A percentile compares a stretch with the other conserved stretches of the same genome.
Conservation (phyloP, 2,329 filamentous ascomycete genomes). For the Exophiala spinifera region DNA sequence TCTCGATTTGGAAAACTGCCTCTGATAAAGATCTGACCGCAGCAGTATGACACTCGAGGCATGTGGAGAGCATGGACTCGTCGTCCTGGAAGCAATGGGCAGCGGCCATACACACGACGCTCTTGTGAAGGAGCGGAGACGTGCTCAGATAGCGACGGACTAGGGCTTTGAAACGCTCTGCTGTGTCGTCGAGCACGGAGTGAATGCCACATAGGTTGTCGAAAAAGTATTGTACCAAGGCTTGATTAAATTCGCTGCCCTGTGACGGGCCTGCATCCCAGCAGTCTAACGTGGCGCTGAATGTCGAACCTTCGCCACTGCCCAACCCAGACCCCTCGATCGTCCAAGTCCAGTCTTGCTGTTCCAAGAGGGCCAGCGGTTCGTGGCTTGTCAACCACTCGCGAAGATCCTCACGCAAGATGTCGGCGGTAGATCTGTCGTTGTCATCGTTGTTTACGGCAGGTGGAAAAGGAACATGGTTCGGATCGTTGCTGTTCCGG, state of each 20-base stretch:
- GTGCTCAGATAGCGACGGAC: slow-evolving; percentile 15
- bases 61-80: slow-evolving; percentile 15
- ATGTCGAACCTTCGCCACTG: slow-evolving; percentile 10
- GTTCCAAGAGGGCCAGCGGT: slow-evolving; percentile 14
- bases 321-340: slow-evolving; percentile 4
- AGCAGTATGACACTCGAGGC: slow-evolving; percentile 13
- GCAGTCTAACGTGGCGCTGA: slow-evolving; percentile 4
- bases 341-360: slow-evolving; percentile 19
- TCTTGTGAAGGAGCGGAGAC: slow-evolving; percentile 15
- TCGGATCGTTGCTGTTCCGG: not conserved
- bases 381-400: slow-evolving; percentile 17
- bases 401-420: slow-evolving; percentile 16
- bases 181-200: slow-evolving; percentile 14
- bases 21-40: slow-evolving; percentile 14
- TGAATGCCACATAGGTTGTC: slow-evolving; percentile 17
- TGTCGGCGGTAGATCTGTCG: slow-evolving; percentile 13
- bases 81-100: slow-evolving; percentile 18
- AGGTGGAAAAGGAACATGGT: slow-evolving; percentile 1
- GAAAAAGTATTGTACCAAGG: slow-evolving; percentile 17
- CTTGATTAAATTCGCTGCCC: slow-evolving; percentile 15
- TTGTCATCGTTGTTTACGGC: slow-evolving; percentile 2
- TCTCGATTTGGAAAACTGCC: slow-evolving; percentile 17
- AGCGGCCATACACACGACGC: slow-evolving; percentile 16
- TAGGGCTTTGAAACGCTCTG: slow-evolving; percentile 15
- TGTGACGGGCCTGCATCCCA: slow-evolving; percentile 7